Conservation (phyloP, 768 basidiomycete genomes). For the Nidularia pulvinata region DNA sequence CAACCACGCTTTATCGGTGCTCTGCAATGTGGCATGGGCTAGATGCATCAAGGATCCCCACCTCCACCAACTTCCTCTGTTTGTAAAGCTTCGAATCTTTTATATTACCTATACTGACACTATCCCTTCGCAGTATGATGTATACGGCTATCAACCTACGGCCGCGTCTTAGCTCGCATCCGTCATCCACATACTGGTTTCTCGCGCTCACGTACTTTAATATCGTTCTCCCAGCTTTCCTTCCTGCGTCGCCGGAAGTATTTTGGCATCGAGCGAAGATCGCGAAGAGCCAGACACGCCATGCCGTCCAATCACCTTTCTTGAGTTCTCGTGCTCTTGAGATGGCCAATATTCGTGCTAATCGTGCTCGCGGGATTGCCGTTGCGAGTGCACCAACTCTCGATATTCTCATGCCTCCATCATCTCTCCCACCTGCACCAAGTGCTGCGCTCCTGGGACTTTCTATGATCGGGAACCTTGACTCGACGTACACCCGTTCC, state of each 20-base stretch:
- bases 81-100: no score
- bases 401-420: not conserved
- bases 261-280: slow-evolving; percentile 53
- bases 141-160: slow-evolving; percentile 72
- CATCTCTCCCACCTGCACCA: slow-evolving; percentile 22
- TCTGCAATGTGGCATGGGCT: slow-evolving; percentile 60
- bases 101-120: no score
- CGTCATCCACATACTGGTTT: slow-evolving; percentile 54
- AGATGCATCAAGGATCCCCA: slow-evolving; percentile 17
- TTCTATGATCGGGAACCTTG: slow-evolving; percentile 70
- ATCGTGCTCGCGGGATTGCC: not conserved
- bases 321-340: slow-evolving; percentile 45
- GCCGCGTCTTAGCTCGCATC: slow-evolving; percentile 35
- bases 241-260: slow-evolving; percentile 32
- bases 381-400: not conserved
- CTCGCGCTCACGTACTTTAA: slow-evolving; percentile 66
- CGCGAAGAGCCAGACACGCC: slow-evolving; percentile 34
- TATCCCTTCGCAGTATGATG: slow-evolving; percentile 55
- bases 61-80: slow-evolving; percentile 1
- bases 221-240: slow-evolving; percentile 61
- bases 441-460: slow-evolving; percentile 48
- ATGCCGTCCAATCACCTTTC: slow-evolving; percentile 48
- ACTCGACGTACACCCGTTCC: slow-evolving; percentile 57
- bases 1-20: slow-evolving; percentile 56
- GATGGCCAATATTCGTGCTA: not conserved